Evolutionary conservation across 495 filamentous ascomycete genomes (phyloP), one percentile per base, ranked within the genome.

Genomic region (Trichoderma erinaceum): DNA sequence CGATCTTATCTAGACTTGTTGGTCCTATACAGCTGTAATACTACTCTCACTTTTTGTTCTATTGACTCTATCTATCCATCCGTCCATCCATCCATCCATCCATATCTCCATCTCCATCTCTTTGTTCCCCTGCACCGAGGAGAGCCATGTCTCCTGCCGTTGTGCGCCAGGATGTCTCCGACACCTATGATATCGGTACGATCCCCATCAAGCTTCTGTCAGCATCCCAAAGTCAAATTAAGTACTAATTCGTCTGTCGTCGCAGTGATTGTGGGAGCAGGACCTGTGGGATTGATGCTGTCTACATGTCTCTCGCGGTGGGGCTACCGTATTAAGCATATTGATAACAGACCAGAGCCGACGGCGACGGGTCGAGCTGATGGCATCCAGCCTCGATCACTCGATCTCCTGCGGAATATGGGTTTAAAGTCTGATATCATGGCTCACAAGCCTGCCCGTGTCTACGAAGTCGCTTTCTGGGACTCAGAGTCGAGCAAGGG

Each of bases 251-350:
- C 27, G 48, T 13, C 15, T 32, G 27, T 16, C 16, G 11, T 16
- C 4, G 25, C 23, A 83, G 91, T 96, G 73, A 92, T 97, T 72
- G 82, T 97, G 68, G 92, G 92, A 69, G 93, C 92, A 64, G 92
- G 92, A 41, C 92, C 93, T n/a, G 92, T 91, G 38, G 93, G 92
- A 50, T 84, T 96, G 66, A 85, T 93, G 73, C 84, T 97, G 16
- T 92, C 90, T n/a, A 89, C 92, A 21, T 92, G 90, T 77, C 81
- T 92, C 23, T 84, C 85, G 65, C 85, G 89, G 70, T 90, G 86
- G 77, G 90, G 90, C 8, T 90, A 90, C 73, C 85, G 82, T 66
- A 85, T 88, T 43, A 84, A 86, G 69, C 83, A 91, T 70, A 86
- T 92, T 69, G 90, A 93, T 75, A 89, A 92, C 73, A 83, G 88